phyloP scores from a whole-genome alignment of 1,139 yeast species.

The Suhomyces anneliseae region DNA sequence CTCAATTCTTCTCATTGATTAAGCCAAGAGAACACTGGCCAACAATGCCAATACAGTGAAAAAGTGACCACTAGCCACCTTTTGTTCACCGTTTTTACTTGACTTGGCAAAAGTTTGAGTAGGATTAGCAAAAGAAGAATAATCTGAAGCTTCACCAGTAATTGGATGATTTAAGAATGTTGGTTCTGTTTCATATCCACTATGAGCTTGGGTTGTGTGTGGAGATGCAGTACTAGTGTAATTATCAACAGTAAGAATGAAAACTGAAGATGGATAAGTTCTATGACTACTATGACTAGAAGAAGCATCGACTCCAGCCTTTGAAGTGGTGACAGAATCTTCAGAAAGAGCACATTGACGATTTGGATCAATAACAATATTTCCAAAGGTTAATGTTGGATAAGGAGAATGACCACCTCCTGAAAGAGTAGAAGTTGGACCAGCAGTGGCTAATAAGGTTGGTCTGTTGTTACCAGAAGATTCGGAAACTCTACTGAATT shows the following conservation, averaged over 20 bases:
- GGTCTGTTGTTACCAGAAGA: slow-evolving; percentile 4
- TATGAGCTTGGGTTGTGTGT: neutral
- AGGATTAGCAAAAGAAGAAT: slow-evolving; percentile 11
- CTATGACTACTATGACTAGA: neutral
- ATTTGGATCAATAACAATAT: slow-evolving; percentile 4
- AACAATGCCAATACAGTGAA: slow-evolving; percentile 9
- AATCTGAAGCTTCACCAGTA: slow-evolving; percentile 14
- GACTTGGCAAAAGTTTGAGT: slow-evolving; percentile 9
- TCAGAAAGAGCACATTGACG: slow-evolving; percentile 5
- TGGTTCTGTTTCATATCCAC: slow-evolving; percentile 5
- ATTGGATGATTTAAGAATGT: slow-evolving; percentile 14
- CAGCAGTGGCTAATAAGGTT: slow-evolving; percentile 14
- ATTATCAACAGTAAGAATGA: slow-evolving; percentile 11
- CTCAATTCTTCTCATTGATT: neutral
- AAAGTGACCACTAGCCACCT: slow-evolving; percentile 5
- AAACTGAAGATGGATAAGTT: slow-evolving; percentile 3
- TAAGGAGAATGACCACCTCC: slow-evolving; percentile 16
- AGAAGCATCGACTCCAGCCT: neutral
- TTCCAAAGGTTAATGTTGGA: slow-evolving; percentile 6
- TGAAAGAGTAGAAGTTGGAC: slow-evolving; percentile 11
- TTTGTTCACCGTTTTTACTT: slow-evolving; percentile 8
- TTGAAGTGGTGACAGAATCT: neutral
- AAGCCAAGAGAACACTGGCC: slow-evolving; percentile 9
- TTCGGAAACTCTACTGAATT: slow-evolving; percentile 1
- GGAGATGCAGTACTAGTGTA: slow-evolving; percentile 4